Conservation (phyloP, 495 filamentous ascomycete species). For the Talaromyces proteolyticus region DNA sequence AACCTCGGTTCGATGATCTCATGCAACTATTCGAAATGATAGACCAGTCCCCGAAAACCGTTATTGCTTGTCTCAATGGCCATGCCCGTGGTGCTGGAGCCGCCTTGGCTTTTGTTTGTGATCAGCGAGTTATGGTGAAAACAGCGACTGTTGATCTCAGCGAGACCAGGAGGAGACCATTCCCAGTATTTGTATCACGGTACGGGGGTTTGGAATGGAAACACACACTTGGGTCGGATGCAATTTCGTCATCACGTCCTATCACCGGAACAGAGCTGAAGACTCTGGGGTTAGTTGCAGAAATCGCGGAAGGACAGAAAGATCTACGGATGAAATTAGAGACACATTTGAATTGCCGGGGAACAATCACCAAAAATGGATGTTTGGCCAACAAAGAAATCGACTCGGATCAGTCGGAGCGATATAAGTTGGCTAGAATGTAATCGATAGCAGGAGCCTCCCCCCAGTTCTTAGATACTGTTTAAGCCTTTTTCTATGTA, state of each 20-base stretch:
- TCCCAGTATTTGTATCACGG: constrained; percentile 25
- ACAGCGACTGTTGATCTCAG: constrained; percentile 21
- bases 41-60: constrained; percentile 27
- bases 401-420: no score
- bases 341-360: neutral
- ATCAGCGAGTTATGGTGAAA: constrained; percentile 18
- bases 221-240: constrained; percentile 7
- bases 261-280: constrained; percentile 18
- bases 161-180: constrained; percentile 27
- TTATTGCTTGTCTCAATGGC: constrained; percentile 28
- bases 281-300: constrained; percentile 11
- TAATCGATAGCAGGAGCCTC: no score
- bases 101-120: constrained; percentile 29
- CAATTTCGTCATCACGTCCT: constrained; percentile 23
- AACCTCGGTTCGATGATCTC: constrained; percentile 16
- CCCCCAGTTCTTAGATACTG: no score
- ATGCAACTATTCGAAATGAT: constrained; percentile 21
- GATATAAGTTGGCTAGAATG: no score
- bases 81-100: constrained; percentile 34
- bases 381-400: neutral
- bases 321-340: constrained; percentile 2
- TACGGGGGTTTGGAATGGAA: constrained; percentile 21
- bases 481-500: no score
- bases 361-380: neutral
- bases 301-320: constrained; percentile 8